phyloP scores from a whole-genome alignment of 2,329 filamentous ascomycete genomes.

The Sporothrix protearum region DNA sequence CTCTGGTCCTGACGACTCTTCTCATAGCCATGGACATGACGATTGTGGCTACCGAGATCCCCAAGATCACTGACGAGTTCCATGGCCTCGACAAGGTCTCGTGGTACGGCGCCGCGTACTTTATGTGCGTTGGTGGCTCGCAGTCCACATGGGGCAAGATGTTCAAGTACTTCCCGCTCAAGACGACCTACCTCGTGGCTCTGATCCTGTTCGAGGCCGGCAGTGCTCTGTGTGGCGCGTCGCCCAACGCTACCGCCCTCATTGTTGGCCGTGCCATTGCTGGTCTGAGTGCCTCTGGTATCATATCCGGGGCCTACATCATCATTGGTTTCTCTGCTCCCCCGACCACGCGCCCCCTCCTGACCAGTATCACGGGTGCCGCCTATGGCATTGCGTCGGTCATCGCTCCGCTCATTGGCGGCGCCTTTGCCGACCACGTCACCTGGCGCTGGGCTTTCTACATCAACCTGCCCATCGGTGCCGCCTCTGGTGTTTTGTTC shows the following conservation, averaged over 20 bases:
- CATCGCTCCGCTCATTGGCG: constrained; percentile 32
- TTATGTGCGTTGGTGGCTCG: constrained; percentile 46
- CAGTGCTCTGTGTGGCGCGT: constrained; percentile 43
- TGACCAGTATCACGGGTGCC: constrained; percentile 26
- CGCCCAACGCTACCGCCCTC: constrained; percentile 44
- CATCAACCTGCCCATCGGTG: constrained; percentile 36
- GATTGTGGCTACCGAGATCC: constrained; percentile 56
- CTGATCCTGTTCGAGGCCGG: constrained; percentile 31
- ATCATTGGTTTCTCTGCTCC: constrained; percentile 38
- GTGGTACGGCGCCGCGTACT: constrained; percentile 59
- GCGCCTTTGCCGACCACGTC: constrained; percentile 32
- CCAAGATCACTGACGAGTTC: constrained; percentile 53
- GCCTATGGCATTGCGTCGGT: constrained; percentile 34
- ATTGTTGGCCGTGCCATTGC: constrained; percentile 47
- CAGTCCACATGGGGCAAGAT: constrained; percentile 48
- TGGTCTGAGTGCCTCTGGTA: constrained; percentile 48
- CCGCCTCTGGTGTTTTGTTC: constrained; percentile 31
- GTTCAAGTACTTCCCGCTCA: constrained; percentile 49
- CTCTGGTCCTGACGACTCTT: constrained; percentile 48
- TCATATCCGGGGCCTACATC: constrained; percentile 38
- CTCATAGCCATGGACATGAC: constrained; percentile 50
- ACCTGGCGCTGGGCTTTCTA: constrained; percentile 36
- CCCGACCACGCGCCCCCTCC: constrained; percentile 34
- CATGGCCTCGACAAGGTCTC: constrained; percentile 50
- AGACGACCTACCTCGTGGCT: constrained; percentile 20